Evolutionary conservation across 257 asterid genomes (phyloP).

Genomic region (Fraxinus cuspidata): DNA sequence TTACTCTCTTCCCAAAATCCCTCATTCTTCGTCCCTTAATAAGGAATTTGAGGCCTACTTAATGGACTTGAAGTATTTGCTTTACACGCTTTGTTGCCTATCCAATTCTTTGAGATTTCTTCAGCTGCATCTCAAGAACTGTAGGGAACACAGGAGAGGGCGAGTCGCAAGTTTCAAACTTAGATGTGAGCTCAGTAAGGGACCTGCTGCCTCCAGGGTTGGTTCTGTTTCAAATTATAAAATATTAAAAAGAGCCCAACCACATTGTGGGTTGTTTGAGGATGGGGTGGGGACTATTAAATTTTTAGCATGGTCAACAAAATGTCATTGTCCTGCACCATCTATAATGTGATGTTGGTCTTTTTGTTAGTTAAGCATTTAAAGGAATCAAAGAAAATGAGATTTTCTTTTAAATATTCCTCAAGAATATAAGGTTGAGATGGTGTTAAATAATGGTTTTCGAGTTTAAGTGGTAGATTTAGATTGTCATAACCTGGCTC

Average conservation of each 20-base stretch:
- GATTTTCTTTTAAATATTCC: not conserved
- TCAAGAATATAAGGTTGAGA: not conserved
- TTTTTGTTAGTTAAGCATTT: not conserved
- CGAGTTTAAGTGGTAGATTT: not conserved
- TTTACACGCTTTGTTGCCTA: not conserved
- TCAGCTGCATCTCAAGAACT: not conserved
- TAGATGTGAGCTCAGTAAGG: not conserved
- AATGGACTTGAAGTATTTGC: not conserved
- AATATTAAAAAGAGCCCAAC: not conserved
- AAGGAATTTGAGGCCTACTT: not conserved
- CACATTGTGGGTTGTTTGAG: not conserved
- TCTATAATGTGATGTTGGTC: not conserved
- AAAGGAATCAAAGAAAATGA: not conserved
- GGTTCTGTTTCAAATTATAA: not conserved
- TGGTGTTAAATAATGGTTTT: not conserved
- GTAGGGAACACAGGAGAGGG: not conserved
- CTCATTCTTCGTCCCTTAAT: not conserved
- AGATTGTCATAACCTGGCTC: not conserved
- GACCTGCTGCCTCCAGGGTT: not conserved
- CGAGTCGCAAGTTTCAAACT: not conserved
- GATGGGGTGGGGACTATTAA: not conserved
- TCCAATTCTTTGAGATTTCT: not conserved
- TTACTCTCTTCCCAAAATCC: not conserved
- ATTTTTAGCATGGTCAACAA: not conserved
- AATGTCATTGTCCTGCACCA: not conserved